Evolutionary conservation across 148 eudicot species (phyloP).

Genomic region (Chenopodium album): DNA sequence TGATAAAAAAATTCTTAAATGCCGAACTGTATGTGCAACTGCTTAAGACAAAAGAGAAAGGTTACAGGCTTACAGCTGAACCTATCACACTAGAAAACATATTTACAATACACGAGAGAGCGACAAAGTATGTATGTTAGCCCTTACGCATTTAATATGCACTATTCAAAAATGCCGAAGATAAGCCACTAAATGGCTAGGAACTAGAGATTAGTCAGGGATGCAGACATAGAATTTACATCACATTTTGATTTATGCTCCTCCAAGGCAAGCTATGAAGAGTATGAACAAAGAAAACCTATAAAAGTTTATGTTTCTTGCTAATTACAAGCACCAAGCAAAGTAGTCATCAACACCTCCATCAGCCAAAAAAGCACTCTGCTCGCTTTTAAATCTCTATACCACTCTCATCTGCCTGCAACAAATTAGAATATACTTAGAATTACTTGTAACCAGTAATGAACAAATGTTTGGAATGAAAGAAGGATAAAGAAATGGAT

Average conservation of each 20-base stretch:
- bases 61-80: not conserved
- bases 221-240: constrained; percentile 1
- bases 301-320: not conserved
- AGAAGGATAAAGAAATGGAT: too few relatives aligned
- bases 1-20: too few relatives aligned
- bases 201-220: not conserved
- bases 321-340: constrained; percentile 3
- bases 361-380: not conserved
- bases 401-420: constrained; percentile 1
- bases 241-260: not conserved
- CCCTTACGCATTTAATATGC: not conserved
- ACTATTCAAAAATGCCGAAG: not conserved
- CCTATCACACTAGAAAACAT: not conserved
- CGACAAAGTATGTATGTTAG: not conserved
- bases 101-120: constrained; percentile 5
- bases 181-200: not conserved
- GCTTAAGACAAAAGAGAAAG: too few relatives aligned
- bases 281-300: constrained; percentile 1
- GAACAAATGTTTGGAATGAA: too few relatives aligned
- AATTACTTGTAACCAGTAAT: too few relatives aligned
- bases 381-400: not conserved
- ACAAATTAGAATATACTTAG: not conserved
- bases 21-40: too few relatives aligned
- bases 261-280: not conserved
- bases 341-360: not conserved